phyloP scores from a whole-genome alignment of 2,329 filamentous ascomycete genomes.

The Sphaerulina musiva region DNA sequence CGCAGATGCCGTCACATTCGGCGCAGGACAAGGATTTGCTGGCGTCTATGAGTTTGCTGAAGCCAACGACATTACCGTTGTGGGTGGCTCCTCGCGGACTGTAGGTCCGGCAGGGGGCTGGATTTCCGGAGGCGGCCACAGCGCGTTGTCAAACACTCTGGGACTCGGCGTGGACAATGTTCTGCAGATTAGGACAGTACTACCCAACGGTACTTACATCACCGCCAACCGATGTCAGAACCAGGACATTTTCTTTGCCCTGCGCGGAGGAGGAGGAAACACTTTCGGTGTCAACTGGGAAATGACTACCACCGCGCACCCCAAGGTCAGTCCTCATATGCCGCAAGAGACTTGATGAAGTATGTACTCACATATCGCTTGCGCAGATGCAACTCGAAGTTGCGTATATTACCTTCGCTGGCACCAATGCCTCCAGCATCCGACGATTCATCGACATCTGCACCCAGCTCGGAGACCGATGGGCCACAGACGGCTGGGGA shows the following conservation, averaged over 20 bases:
- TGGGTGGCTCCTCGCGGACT: constrained; percentile 22
- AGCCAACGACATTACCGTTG: constrained; percentile 19
- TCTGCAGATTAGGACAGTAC: constrained; percentile 21
- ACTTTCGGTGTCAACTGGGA: constrained; percentile 22
- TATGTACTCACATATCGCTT: no score
- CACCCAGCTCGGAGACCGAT: constrained; percentile 4
- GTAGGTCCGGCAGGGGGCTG: constrained; percentile 26
- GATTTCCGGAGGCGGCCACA: constrained; percentile 23
- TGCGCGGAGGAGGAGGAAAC: constrained; percentile 48
- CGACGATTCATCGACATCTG: constrained; percentile 14
- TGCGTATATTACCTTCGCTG: constrained; percentile 14
- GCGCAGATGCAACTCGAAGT: not conserved
- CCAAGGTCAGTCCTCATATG: not conserved
- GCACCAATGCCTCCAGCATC: constrained; percentile 6
- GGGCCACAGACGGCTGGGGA: constrained; percentile 12
- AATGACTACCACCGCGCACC: constrained; percentile 18
- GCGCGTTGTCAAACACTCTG: constrained; percentile 19
- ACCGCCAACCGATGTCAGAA: constrained; percentile 34
- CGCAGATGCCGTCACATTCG: constrained; percentile 19
- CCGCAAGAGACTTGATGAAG: no score
- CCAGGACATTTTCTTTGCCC: constrained; percentile 47
- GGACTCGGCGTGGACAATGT: constrained; percentile 28
- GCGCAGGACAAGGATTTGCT: constrained; percentile 20
- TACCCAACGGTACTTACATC: constrained; percentile 23
- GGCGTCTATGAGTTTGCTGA: constrained; percentile 20